phyloP scores from a whole-genome alignment of 148 eudicot genomes.

The Amaranthus hypochondriacus region DNA sequence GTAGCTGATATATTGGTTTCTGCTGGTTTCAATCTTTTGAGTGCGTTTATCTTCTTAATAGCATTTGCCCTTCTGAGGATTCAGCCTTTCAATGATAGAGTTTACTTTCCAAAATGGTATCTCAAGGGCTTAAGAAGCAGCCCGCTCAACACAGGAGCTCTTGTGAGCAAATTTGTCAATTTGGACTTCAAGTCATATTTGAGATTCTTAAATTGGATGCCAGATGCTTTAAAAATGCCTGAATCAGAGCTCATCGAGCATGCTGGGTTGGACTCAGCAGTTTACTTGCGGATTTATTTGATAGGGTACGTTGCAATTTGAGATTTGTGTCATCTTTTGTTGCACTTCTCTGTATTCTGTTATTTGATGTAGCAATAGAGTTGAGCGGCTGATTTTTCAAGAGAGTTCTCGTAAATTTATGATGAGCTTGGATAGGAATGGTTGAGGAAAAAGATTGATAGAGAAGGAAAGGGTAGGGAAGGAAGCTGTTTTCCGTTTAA shows the following conservation, averaged over 20 bases:
- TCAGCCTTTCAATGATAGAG: slow-evolving; percentile 95
- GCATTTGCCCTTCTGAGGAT: slow-evolving; percentile 87
- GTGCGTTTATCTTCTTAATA: slow-evolving; percentile 68
- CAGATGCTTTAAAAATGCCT: slow-evolving; percentile 91
- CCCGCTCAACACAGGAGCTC: slow-evolving; percentile 59
- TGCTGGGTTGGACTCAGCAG: slow-evolving; percentile 94
- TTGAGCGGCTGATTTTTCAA: too few relatives aligned
- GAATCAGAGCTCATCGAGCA: slow-evolving; percentile 93
- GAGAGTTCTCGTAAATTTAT: too few relatives aligned
- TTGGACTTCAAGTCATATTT: slow-evolving; percentile 74
- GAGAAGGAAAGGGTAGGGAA: too few relatives aligned
- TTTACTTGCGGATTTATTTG: slow-evolving; percentile 87
- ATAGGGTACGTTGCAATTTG: slow-evolving; percentile 54
- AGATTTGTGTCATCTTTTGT: slow-evolving; percentile 8
- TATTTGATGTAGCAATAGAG: neutral
- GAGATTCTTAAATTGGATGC: slow-evolving; percentile 90
- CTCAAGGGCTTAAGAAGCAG: slow-evolving; percentile 81
- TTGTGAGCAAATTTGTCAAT: slow-evolving; percentile 68
- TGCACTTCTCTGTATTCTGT: slow-evolving; percentile 3
- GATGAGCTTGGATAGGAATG: too few relatives aligned
- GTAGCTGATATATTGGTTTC: slow-evolving; percentile 67
- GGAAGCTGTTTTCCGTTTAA: too few relatives aligned
- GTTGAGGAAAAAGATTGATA: too few relatives aligned
- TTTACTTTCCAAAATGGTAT: slow-evolving; percentile 98
- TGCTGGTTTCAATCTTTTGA: slow-evolving; percentile 70